phyloP scores from a whole-genome alignment of 75 land plant species.

The Pinus taeda region DNA sequence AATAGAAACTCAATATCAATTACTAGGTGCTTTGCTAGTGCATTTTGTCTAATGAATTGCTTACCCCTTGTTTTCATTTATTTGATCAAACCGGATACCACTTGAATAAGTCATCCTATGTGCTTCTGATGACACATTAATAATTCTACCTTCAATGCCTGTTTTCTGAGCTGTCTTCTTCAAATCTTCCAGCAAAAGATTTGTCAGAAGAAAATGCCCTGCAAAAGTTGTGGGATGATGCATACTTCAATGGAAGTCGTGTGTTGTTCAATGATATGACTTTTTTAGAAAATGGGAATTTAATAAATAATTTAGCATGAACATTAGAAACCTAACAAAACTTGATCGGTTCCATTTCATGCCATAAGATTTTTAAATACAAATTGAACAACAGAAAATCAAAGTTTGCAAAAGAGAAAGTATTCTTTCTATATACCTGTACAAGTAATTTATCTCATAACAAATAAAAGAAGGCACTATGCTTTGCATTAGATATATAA shows the following conservation, averaged over 20 bases:
- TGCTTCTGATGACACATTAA: slow-evolving; percentile 41
- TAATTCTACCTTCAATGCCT: slow-evolving; percentile 52
- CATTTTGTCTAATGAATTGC: background rate
- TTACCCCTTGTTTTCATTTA: slow-evolving; percentile 58
- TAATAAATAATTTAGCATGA: background rate
- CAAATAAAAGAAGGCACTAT: too few species aligned
- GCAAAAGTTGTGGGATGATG: background rate
- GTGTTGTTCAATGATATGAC: background rate
- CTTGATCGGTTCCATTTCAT: too few species aligned
- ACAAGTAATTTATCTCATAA: too few species aligned
- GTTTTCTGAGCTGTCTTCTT: slow-evolving; percentile 32
- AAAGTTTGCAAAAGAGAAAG: too few species aligned
- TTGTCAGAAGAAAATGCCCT: slow-evolving; percentile 60
- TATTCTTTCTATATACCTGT: too few species aligned
- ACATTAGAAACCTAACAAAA: background rate
- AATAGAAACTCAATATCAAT: background rate
- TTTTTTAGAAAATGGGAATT: background rate
- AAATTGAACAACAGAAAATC: too few species aligned
- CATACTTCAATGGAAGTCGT: background rate
- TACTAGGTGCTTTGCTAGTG: background rate
- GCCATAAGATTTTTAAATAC: too few species aligned
- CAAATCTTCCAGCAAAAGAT: slow-evolving; percentile 48
- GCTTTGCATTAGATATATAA: too few species aligned
- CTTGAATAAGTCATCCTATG: slow-evolving; percentile 33
- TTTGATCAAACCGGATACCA: slow-evolving; percentile 54